phyloP scores from a whole-genome alignment of 345 rosid species.

The Heritiera fomes region DNA sequence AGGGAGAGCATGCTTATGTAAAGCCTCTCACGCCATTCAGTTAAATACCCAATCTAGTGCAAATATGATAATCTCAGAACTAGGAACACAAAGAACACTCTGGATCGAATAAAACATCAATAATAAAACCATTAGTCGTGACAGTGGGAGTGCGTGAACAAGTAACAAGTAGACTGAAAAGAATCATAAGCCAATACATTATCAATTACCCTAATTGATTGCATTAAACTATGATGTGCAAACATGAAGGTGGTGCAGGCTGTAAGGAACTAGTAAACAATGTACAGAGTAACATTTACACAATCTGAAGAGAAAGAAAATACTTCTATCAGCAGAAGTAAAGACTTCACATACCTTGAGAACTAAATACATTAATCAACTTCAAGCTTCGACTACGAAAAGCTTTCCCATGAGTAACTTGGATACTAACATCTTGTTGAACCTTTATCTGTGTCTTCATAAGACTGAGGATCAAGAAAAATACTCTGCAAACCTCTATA shows the following conservation, averaged over 20 bases:
- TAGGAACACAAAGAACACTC: not conserved
- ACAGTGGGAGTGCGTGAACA: not conserved
- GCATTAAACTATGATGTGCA: not conserved
- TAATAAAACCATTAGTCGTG: not conserved
- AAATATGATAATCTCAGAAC: not conserved
- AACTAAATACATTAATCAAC: no score
- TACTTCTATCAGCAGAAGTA: no score
- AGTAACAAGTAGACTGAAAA: not conserved
- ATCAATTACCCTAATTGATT: not conserved
- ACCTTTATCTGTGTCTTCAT: slow-evolving; percentile 29
- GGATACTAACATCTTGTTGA: slow-evolving; percentile 29
- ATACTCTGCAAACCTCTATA: slow-evolving; percentile 28
- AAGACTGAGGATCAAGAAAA: slow-evolving; percentile 29
- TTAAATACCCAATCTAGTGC: not conserved
- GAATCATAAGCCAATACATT: not conserved
- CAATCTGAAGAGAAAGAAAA: no score
- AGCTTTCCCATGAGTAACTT: slow-evolving; percentile 24
- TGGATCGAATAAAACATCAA: not conserved
- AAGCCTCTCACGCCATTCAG: not conserved
- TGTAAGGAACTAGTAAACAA: not conserved
- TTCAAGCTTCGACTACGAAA: slow-evolving; percentile 8
- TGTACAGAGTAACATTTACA: not conserved
- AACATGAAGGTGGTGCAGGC: not conserved
- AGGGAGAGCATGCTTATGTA: slow-evolving; percentile 6
- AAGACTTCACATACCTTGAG: no score